Conservation (phyloP, 2,329 filamentous ascomycete species). For the Phialophora macrospora region DNA sequence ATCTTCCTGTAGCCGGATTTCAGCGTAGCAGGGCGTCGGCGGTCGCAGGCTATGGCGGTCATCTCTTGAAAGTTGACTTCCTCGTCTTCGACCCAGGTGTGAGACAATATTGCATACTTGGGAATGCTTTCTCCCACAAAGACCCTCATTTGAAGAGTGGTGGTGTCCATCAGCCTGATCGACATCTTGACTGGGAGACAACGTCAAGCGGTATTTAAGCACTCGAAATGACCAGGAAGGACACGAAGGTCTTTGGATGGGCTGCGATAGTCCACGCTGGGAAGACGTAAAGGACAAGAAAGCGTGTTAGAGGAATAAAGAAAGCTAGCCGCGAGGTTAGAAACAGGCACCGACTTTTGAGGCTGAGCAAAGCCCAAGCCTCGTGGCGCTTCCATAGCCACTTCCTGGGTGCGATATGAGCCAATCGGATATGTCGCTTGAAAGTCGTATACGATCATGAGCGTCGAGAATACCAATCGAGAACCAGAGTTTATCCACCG, state of each 20-base stretch:
- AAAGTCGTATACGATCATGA: background rate
- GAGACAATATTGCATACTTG: conserved; percentile 22
- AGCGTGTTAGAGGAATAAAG: background rate
- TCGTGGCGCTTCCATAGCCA: background rate
- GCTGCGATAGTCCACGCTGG: background rate
- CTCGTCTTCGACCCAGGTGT: conserved; percentile 26
- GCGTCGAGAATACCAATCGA: no score
- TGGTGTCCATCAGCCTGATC: conserved; percentile 15
- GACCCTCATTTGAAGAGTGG: background rate
- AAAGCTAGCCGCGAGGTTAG: background rate
- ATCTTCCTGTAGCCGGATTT: conserved; percentile 7
- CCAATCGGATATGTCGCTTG: background rate
- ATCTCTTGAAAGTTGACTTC: conserved; percentile 9
- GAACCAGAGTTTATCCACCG: no score
- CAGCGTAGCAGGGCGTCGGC: background rate
- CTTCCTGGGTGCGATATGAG: background rate
- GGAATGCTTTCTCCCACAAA: conserved; percentile 13
- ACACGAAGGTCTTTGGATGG: background rate
- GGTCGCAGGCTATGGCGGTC: background rate
- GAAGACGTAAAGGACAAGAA: background rate
- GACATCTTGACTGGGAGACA: background rate
- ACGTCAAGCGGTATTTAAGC: background rate
- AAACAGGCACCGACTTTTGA: background rate
- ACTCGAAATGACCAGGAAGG: background rate
- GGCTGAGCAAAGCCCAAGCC: conserved; percentile 1